Evolutionary conservation across 352 stramenopile species (phyloP).

Genomic region (Blastocystis sp.): DNA sequence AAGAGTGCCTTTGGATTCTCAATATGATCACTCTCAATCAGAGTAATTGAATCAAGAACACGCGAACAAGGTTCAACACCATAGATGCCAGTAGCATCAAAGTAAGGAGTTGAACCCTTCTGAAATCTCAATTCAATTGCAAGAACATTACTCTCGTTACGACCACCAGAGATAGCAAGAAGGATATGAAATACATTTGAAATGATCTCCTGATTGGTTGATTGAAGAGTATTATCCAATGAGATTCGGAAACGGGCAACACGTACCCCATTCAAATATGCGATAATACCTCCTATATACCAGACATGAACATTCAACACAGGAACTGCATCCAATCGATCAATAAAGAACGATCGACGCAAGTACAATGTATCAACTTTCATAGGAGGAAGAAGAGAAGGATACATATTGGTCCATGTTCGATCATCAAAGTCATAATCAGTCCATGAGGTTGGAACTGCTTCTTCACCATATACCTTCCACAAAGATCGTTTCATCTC

Average conservation of each 20-base stretch:
- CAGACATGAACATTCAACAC: not conserved
- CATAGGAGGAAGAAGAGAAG: not conserved
- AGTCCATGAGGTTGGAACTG: not conserved
- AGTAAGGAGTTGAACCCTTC: not conserved
- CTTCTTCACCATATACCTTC: not conserved
- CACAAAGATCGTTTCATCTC: not conserved
- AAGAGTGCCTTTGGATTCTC: not conserved
- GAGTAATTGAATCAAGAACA: not conserved
- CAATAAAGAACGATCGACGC: not conserved
- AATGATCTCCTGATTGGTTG: not conserved
- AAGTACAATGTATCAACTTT: not conserved
- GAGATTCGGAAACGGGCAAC: not conserved
- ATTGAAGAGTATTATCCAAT: not conserved
- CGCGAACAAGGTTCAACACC: not conserved
- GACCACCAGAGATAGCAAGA: not conserved
- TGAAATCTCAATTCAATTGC: not conserved
- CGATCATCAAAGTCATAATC: not conserved
- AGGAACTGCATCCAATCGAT: not conserved
- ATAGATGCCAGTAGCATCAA: not conserved
- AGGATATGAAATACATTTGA: slow-evolving; percentile 31
- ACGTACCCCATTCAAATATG: not conserved
- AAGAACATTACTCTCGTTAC: not conserved
- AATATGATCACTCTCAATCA: not conserved
- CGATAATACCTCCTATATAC: not conserved
- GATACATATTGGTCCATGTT: not conserved